Evolutionary conservation across 345 rosid species (phyloP), one percentile per base, ranked within the genome.

Genomic region (Theobroma cacao): DNA sequence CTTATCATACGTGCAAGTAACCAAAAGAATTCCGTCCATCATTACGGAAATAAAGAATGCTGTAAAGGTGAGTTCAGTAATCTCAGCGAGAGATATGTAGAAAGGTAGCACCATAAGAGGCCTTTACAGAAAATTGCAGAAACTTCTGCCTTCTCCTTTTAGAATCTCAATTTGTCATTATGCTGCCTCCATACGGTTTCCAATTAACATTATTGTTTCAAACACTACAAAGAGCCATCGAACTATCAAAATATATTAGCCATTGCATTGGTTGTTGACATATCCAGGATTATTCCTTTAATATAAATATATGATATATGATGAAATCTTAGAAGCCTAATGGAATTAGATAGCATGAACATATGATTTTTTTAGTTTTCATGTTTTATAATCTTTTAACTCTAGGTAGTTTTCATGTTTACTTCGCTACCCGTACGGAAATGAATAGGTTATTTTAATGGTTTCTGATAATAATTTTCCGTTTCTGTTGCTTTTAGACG

Each of bases 31-130:
- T 72, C 98, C 95, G 0, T 41, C 85, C 20, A 77, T 89, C 77
- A 64, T 94, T 60, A 24, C 58, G 10, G 91, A 94, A 81, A 94
- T 94, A 47, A 86, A 79, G 77, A 75, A 77, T 82, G 95, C 90
- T 34, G 77, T 92, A 5, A 86, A 84, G 90, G 98, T 93, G 78
- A 82, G 84, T 74, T 61, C 22, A 15, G 8, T 2, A 12, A 26
- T 47, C 34, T 3, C 38, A 1, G 63, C 63, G 11, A 58, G 33
- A 24, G 63, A 58, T 58, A 26, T 26, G 34, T 13, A 3, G 31
- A 58, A 24, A 24, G 62, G 62, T 58, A 58, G 31, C 62, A 2
- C 14, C 60, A 55, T n/a, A 55, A n/a, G 30, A 2, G 26, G 28
- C 28, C 24, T 55, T 55, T 55, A 22, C 12, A 22, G n/a, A n/a